Percentiles rank a stretch among this genome's conserved stretches.
Evolutionary conservation across 768 basidiomycete species (phyloP).

Genomic region (Rhizopogon salebrosus): DNA sequence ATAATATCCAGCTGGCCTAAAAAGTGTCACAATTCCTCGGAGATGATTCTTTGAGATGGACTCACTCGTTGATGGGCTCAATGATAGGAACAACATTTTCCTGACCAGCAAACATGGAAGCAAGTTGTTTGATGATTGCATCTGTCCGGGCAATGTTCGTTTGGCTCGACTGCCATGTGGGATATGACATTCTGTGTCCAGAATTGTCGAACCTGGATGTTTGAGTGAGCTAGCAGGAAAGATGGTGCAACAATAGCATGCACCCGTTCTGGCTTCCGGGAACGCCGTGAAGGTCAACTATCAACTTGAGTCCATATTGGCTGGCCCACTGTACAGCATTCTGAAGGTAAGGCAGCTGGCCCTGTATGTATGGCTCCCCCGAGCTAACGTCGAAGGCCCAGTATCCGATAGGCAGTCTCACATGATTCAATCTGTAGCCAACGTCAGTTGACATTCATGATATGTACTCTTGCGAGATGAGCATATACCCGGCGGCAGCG

Average conservation of each 20-base stretch:
- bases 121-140: slow-evolving; percentile 57
- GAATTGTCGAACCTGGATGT: slow-evolving; percentile 71
- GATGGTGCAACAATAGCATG: slow-evolving; percentile 10
- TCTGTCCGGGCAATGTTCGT: slow-evolving; percentile 66
- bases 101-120: slow-evolving; percentile 51
- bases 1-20: slow-evolving; percentile 70
- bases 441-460: slow-evolving; percentile 5
- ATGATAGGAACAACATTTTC: slow-evolving; percentile 58
- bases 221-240: slow-evolving; percentile 5
- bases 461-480: not conserved
- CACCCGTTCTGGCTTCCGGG: slow-evolving; percentile 85
- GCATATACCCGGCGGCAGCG: slow-evolving; percentile 62
- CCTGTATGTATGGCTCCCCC: slow-evolving; percentile 76
- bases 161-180: slow-evolving; percentile 64
- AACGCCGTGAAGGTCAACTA: slow-evolving; percentile 76
- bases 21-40: not conserved
- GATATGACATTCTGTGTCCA: slow-evolving; percentile 55
- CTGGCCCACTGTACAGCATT: slow-evolving; percentile 69
- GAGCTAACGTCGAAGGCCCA: slow-evolving; percentile 81
- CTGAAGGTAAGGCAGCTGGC: slow-evolving; percentile 65
- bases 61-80: slow-evolving; percentile 75
- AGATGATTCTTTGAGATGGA: not conserved
- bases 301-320: slow-evolving; percentile 68
- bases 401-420: slow-evolving; percentile 82
- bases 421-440: slow-evolving; percentile 65